Percentiles rank a stretch among this genome's conserved stretches.
Evolutionary conservation across 1,284 basidiomycete genomes (phyloP).

Genomic region (Pseudozyma tsukubaensis): DNA sequence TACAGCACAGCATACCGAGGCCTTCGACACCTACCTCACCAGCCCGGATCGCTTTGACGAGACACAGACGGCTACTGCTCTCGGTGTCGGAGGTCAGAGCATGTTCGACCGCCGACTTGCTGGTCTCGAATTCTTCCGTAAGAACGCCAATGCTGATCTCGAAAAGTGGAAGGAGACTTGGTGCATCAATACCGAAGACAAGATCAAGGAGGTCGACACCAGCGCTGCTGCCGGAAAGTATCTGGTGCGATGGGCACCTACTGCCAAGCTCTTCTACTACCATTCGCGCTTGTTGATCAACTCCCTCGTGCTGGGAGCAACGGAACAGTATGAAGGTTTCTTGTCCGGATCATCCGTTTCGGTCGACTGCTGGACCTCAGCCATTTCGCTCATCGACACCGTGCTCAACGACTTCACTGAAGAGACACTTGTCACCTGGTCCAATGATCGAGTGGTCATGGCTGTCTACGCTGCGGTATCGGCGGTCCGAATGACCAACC

Average conservation of each 20-base stretch:
- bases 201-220: slow-evolving; percentile 53
- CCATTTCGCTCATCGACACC: slow-evolving; percentile 54
- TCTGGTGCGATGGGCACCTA: slow-evolving; percentile 56
- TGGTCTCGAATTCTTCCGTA: slow-evolving; percentile 54
- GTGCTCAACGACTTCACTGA: slow-evolving; percentile 53
- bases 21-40: slow-evolving; percentile 49
- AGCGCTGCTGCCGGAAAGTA: slow-evolving; percentile 52
- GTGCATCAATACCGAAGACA: slow-evolving; percentile 56
- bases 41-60: slow-evolving; percentile 48
- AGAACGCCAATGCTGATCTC: slow-evolving; percentile 54
- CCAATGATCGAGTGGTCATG: slow-evolving; percentile 59
- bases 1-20: slow-evolving; percentile 51
- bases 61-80: slow-evolving; percentile 43
- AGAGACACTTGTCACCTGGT: slow-evolving; percentile 50
- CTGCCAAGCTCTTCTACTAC: slow-evolving; percentile 56
- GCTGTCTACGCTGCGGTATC: slow-evolving; percentile 58
- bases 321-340: slow-evolving; percentile 51
- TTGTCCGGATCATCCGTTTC: slow-evolving; percentile 42
- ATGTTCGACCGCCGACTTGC: slow-evolving; percentile 45
- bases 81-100: slow-evolving; percentile 47
- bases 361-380: slow-evolving; percentile 56
- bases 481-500: slow-evolving; percentile 56
- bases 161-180: slow-evolving; percentile 62
- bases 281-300: slow-evolving; percentile 59
- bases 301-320: slow-evolving; percentile 53